Evolutionary conservation across 805 yeast species (phyloP).

Genomic region (Kodamaea neixiangensis): DNA sequence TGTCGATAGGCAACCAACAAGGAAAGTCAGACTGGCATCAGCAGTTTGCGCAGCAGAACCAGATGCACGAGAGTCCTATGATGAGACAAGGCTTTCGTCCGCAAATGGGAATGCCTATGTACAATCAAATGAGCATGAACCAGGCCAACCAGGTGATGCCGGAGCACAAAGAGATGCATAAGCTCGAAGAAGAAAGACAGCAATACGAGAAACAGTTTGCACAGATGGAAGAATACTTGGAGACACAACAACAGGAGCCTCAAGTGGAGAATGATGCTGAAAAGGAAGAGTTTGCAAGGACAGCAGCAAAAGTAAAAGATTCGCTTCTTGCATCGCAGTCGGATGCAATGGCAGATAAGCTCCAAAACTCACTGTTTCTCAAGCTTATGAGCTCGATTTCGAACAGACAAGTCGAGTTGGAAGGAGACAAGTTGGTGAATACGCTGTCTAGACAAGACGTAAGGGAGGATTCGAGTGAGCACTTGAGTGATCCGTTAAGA

Average conservation of each 20-base stretch:
- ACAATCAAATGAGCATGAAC: constrained; percentile 3
- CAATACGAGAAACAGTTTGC: constrained; percentile 35
- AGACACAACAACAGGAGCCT: constrained; percentile 20
- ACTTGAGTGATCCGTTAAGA: constrained; percentile 19
- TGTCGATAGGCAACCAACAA: constrained; percentile 17
- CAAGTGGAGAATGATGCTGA: constrained; percentile 20
- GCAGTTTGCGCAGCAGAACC: constrained; percentile 24
- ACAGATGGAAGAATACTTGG: constrained; percentile 27
- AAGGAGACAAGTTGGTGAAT: constrained; percentile 41
- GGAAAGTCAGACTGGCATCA: constrained; percentile 25
- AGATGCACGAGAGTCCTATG: constrained; percentile 9
- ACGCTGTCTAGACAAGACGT: constrained; percentile 22
- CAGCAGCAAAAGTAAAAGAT: constrained; percentile 38
- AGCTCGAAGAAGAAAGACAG: constrained; percentile 25
- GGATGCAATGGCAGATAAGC: constrained; percentile 26
- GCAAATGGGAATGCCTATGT: neutral
- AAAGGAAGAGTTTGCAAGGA: constrained; percentile 40
- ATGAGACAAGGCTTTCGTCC: neutral
- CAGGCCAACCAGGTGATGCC: constrained; percentile 9
- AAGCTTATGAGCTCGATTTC: constrained; percentile 43
- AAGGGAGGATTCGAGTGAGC: constrained; percentile 12
- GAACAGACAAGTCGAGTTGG: constrained; percentile 38
- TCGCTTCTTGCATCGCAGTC: constrained; percentile 19
- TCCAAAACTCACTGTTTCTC: constrained; percentile 38
- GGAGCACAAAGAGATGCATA: constrained; percentile 32